Evolutionary conservation across 1,139 yeast genomes (phyloP), one percentile per base, ranked within the genome.

Genomic region (Geotrichum phurueaensis): DNA sequence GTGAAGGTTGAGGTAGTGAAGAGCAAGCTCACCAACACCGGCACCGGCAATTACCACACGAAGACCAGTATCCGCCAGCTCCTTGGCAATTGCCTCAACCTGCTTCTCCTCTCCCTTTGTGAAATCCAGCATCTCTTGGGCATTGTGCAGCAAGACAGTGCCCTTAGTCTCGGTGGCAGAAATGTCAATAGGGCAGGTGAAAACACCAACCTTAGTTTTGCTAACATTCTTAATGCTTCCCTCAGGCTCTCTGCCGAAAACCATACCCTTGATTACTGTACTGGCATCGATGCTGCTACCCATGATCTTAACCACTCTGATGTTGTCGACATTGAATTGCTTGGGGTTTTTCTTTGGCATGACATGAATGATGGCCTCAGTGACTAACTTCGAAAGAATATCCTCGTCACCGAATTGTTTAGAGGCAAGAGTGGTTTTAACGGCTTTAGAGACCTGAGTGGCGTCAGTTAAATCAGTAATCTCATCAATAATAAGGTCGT

Each of bases 151-250:
- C 69, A 94, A 79, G 53, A 94, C 99, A 12, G 99, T 95, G 57
- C 99, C 98, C 77, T 94, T 92, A 27, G 98, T 92, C 78, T 94
- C 99, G 20, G 99, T 92, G 63, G 91, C 87, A 25, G 97, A 86
- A 65, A 89, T 90, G 75, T 94, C 99, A 64, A 94, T 84, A 36
- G 98, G 97, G 74, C 96, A 87, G 15, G 97, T 90, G 77, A 82
- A 95, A 3, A 91, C 94, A 9, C 89, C 99, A 52, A 94, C 98
- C 75, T 90, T 91, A 31, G 96, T 84, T 69, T 82, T 84, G 43
- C 74, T 74, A 61, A 87, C 78, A 65, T 85, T 81, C 75, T 89
- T 89, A 60, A 92, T 76, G 65, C 84, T 85, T 18, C 97, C 96
- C 74, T 94, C 98, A 13, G 99, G 97, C 74, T 91, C 96, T 70